Evolutionary conservation across 2,329 filamentous ascomycete genomes (phyloP).

Genomic region (Aspergillus sp.): DNA sequence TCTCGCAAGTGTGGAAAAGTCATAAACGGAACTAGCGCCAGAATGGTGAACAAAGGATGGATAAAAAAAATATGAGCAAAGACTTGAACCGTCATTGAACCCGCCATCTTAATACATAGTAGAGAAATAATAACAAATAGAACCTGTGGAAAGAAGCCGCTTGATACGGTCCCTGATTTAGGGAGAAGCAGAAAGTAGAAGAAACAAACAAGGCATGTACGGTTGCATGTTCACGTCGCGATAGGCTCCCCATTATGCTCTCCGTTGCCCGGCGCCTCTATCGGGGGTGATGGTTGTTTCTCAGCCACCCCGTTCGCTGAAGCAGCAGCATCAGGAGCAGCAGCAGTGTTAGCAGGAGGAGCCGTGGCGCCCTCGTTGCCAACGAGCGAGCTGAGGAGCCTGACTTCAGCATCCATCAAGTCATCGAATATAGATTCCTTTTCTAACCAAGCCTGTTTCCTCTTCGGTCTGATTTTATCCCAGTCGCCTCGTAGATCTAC

Average conservation of each 20-base stretch:
- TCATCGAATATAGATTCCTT: slow-evolving; percentile 47
- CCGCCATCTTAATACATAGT: not conserved
- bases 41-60: not conserved
- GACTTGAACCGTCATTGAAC: not conserved
- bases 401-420: slow-evolving; percentile 42
- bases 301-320: slow-evolving; percentile 1
- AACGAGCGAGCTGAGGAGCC: slow-evolving; percentile 32
- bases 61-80: not conserved
- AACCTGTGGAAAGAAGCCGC: not conserved
- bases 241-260: not conserved
- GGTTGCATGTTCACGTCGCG: slow-evolving; percentile 1
- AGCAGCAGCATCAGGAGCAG: not conserved
- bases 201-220: not conserved
- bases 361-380: slow-evolving; percentile 6
- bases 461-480: slow-evolving; percentile 36
- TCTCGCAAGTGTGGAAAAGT: not conserved
- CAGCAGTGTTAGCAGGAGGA: not conserved
- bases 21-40: not conserved
- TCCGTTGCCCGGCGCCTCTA: not conserved
- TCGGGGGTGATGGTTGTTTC: not conserved
- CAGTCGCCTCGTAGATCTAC: slow-evolving; percentile 40
- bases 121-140: not conserved
- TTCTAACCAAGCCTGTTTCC: slow-evolving; percentile 41
- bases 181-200: not conserved
- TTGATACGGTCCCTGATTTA: not conserved